Base-by-base conservation (phyloP, 2,329 filamentous ascomycete genomes). In the Neofusicoccum sp. region DNA sequence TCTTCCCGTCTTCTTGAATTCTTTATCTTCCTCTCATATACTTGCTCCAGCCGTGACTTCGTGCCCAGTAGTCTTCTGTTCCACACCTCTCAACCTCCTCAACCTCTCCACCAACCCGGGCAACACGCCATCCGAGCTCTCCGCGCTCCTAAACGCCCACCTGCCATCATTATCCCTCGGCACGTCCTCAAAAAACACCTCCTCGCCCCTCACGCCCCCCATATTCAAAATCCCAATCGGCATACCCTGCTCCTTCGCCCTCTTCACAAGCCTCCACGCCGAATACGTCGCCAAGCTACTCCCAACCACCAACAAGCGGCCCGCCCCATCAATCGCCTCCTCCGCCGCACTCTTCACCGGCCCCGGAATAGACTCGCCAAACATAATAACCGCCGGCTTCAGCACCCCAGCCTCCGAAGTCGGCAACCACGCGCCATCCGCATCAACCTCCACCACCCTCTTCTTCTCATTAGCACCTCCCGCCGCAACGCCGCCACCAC, bases 301-400 rank as follows among this genome's bases (percentile, higher is more conserved):
- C 3, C 93, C 95, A 14, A 98, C 74, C 7, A 98, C 84, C 24
- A 98, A 79, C 36, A 98, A 75, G 62, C 86, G 85, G 5, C 86
- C 86, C 1, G 91, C 89, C 30, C 83, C 82, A 69, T 97, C 90
- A 53, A 98, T 86, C 11, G 89, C 89, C 30, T 85, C 78, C 70
- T 98, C 93, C 1, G 93, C 93, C 0, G 86, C 86, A 1, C 78
- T 74, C 73, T 96, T 97, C 36, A 93, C 87, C 1, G 76, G 69
- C 1, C 77, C 74, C 0, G 84, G 80, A 53, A 98, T 96, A 62
- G 86, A 93, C 75, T 98, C 95, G 14, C 95, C 95, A 73, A 98
- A 98, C 91, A 98, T 97, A 68, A 93, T 87, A 2, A 99, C 93
- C 0, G 90, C 90, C 3, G 95, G 95, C 71, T 98, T 98, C 60